phyloP scores from a whole-genome alignment of 805 yeast genomes.

The Sugiyamaella marilandica region DNA sequence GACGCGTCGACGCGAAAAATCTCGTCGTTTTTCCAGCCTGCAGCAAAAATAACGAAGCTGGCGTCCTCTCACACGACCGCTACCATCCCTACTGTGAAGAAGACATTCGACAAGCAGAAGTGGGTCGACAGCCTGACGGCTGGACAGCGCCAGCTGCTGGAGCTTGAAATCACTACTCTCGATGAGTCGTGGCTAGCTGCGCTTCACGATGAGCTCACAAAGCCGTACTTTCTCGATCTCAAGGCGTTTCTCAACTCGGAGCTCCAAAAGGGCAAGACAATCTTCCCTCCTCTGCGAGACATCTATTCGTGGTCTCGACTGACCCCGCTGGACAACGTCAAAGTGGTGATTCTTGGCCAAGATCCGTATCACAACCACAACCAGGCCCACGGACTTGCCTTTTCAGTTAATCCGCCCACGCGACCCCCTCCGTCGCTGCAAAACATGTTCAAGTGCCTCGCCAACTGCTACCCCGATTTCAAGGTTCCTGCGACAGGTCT shows the following conservation, averaged over 20 bases:
- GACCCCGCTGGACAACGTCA: slow-evolving; percentile 70
- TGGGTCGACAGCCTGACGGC: slow-evolving; percentile 48
- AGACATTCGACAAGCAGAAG: slow-evolving; percentile 42
- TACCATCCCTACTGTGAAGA: slow-evolving; percentile 1
- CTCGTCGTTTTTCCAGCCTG: slow-evolving; percentile 20
- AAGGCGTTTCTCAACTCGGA: slow-evolving; percentile 59
- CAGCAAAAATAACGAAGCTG: neutral
- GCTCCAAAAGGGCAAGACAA: slow-evolving; percentile 39
- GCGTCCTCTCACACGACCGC: slow-evolving; percentile 8
- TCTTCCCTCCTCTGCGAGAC: slow-evolving; percentile 74
- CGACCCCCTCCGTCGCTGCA: slow-evolving; percentile 82
- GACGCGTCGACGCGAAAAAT: slow-evolving; percentile 15
- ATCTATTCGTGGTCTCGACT: slow-evolving; percentile 89
- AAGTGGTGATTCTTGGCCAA: slow-evolving; percentile 84
- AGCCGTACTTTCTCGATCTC: slow-evolving; percentile 75
- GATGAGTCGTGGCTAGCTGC: slow-evolving; percentile 75
- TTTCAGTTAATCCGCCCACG: slow-evolving; percentile 80
- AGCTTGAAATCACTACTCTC: slow-evolving; percentile 59
- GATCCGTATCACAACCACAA: slow-evolving; percentile 92
- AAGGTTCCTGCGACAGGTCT: slow-evolving; percentile 61
- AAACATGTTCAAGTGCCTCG: slow-evolving; percentile 79
- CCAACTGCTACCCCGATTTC: slow-evolving; percentile 65
- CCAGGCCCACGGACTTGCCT: slow-evolving; percentile 97
- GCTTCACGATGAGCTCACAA: slow-evolving; percentile 65
- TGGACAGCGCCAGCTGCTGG: slow-evolving; percentile 49